These are phyloP conservation scores for Magnusiomyces sp. DNA, from an alignment of 1,139 yeast genomes.

Conservation along the genomic window DNA sequence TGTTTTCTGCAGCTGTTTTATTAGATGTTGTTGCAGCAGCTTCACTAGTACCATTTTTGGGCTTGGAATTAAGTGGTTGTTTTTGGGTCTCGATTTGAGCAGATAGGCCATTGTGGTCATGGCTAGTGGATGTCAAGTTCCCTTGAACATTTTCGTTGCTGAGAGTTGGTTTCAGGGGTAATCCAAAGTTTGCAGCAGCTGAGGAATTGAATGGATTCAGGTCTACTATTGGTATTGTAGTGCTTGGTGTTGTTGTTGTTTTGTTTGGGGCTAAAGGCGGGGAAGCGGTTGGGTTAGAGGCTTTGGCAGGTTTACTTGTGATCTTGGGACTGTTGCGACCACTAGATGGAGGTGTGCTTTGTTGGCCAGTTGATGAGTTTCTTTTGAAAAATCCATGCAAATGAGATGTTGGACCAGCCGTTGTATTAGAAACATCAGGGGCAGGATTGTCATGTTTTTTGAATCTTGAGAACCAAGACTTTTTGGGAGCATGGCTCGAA, in stretches of 20 bases:
- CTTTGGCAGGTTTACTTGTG: background rate
- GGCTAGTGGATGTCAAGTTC: background rate
- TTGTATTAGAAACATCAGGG: no score
- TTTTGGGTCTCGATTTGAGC: no score
- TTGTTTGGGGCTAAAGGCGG: background rate
- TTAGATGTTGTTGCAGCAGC: no score
- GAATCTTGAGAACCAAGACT: constrained; percentile 5
- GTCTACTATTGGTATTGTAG: background rate
- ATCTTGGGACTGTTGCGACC: background rate
- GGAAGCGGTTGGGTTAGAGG: background rate
- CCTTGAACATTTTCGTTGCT: background rate
- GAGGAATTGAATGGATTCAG: background rate
- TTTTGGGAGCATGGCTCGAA: background rate
- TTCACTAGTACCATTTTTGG: no score
- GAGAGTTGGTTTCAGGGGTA: background rate
- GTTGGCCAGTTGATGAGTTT: no score
- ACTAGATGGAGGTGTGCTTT: background rate
- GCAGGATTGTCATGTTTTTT: background rate
- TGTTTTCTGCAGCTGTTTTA: no score
- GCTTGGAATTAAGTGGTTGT: no score
- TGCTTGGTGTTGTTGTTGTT: no score
- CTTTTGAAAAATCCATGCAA: no score
- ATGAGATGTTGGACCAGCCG: no score
- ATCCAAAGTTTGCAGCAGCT: background rate
- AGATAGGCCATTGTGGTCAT: no score